Evolutionary conservation across 2,329 filamentous ascomycete species (phyloP).

Genomic region (Bipolaris cookei): DNA sequence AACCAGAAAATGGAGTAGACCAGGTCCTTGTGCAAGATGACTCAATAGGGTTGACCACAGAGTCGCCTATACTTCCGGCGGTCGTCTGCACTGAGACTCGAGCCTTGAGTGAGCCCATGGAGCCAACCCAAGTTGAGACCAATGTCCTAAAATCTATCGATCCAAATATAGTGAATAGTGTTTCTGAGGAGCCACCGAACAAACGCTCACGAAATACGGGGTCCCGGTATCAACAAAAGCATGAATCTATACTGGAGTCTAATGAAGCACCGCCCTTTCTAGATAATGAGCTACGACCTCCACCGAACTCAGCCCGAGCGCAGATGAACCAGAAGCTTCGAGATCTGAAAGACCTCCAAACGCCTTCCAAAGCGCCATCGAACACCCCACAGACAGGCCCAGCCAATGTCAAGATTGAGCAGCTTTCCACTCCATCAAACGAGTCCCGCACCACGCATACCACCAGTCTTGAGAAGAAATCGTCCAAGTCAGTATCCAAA

Average conservation of each 20-base stretch:
- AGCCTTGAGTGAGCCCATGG: slow-evolving; percentile 31
- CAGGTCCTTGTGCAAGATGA: neutral
- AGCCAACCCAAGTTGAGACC: slow-evolving; percentile 3
- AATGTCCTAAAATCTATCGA: slow-evolving; percentile 34
- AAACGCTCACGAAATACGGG: slow-evolving; percentile 30
- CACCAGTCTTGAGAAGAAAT: slow-evolving; percentile 1
- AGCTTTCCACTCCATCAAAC: slow-evolving; percentile 17
- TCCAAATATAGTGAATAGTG: slow-evolving; percentile 30
- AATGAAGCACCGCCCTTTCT: slow-evolving; percentile 29
- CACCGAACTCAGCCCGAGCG: slow-evolving; percentile 33
- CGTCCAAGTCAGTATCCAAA: slow-evolving; percentile 8
- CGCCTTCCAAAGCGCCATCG: slow-evolving; percentile 18
- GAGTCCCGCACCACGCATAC: slow-evolving; percentile 13
- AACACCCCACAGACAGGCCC: slow-evolving; percentile 18
- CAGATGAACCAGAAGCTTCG: slow-evolving; percentile 35
- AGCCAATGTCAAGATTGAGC: slow-evolving; percentile 25
- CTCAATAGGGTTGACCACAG: neutral
- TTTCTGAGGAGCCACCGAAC: slow-evolving; percentile 19
- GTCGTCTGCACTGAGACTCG: slow-evolving; percentile 20
- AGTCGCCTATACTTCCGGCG: neutral
- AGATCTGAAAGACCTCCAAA: slow-evolving; percentile 18
- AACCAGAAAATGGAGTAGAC: slow-evolving; percentile 15
- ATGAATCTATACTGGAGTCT: slow-evolving; percentile 35
- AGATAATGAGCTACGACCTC: slow-evolving; percentile 22
- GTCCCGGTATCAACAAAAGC: slow-evolving; percentile 13